Evolutionary conservation across 179 eudicot species (phyloP).

Genomic region (Vitellaria paradoxa): DNA sequence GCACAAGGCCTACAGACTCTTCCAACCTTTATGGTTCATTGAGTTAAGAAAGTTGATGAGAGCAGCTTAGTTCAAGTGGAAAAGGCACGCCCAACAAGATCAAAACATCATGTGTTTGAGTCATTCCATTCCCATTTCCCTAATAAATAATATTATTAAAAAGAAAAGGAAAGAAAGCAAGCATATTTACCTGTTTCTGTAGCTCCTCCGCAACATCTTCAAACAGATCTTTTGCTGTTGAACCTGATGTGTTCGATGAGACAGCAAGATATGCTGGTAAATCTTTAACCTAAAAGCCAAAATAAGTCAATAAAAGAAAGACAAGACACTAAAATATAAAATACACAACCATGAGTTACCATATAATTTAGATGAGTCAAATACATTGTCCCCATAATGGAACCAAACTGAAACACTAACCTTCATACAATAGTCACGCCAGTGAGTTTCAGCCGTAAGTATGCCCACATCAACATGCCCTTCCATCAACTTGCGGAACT

Average conservation of each 20-base stretch:
- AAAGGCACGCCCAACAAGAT: no score
- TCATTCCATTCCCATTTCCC: no score
- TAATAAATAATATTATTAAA: no score
- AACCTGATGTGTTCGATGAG: slow-evolving; percentile 84
- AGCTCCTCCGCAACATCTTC: slow-evolving; percentile 94
- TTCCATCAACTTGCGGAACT: slow-evolving; percentile 91
- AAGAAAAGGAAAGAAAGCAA: neutral
- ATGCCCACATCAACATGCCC: slow-evolving; percentile 74
- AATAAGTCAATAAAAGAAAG: slow-evolving; percentile 4
- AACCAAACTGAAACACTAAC: slow-evolving; percentile 31
- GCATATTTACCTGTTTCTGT: slow-evolving; percentile 59
- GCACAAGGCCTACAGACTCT: neutral
- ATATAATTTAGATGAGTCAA: slow-evolving; percentile 7
- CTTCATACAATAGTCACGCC: slow-evolving; percentile 91
- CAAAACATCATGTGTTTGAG: no score
- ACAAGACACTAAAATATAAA: neutral
- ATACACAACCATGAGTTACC: neutral
- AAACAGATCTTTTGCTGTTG: slow-evolving; percentile 87
- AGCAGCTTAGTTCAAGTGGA: no score
- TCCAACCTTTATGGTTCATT: neutral
- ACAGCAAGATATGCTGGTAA: slow-evolving; percentile 74
- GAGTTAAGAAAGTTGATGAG: neutral
- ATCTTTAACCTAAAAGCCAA: slow-evolving; percentile 69
- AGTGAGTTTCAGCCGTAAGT: slow-evolving; percentile 60
- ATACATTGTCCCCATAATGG: neutral